These are phyloP conservation scores for Hypoxylon rubiginosum DNA, from an alignment of 2,329 filamentous ascomycete species.

Conservation along the genomic window DNA sequence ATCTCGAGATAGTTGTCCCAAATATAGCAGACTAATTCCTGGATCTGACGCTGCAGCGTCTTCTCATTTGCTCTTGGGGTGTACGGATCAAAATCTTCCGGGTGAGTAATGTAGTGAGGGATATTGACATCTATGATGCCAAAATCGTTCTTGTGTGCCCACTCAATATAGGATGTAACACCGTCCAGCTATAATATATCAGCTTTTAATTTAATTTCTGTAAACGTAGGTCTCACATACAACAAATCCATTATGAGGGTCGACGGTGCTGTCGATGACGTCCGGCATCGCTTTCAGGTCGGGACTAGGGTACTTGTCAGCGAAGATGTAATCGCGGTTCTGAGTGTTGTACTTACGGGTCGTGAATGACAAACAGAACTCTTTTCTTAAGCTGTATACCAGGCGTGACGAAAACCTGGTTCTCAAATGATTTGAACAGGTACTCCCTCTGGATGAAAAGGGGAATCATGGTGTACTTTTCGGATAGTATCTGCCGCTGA, in stretches of 20 bases:
- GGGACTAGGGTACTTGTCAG: constrained; percentile 63
- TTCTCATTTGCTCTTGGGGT: constrained; percentile 61
- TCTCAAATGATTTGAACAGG: constrained; percentile 82
- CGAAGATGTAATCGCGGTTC: constrained; percentile 13
- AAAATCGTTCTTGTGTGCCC: constrained; percentile 82
- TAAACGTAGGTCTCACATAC: constrained; percentile 65
- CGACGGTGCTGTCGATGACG: constrained; percentile 77
- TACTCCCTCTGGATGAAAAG: constrained; percentile 82
- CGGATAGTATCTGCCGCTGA: constrained; percentile 78
- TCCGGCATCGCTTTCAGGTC: constrained; percentile 77
- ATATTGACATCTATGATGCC: constrained; percentile 93
- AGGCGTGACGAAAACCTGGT: constrained; percentile 86
- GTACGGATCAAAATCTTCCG: constrained; percentile 67
- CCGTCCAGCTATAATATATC: constrained; percentile 76
- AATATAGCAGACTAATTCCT: constrained; percentile 84
- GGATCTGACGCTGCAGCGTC: constrained; percentile 69
- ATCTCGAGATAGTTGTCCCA: constrained; percentile 98
- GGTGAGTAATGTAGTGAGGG: constrained; percentile 78
- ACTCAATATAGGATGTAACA: constrained; percentile 84
- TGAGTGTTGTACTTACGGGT: constrained; percentile 72
- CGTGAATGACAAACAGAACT: constrained; percentile 89
- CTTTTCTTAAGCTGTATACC: constrained; percentile 75
- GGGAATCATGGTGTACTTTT: constrained; percentile 82
- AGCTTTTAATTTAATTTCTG: constrained; percentile 38
- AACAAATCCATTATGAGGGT: constrained; percentile 88